Evolutionary conservation across 371 early-diverging fungal genomes (phyloP), one percentile per base, ranked within the genome.

Genomic region (Actinomucor elegans): DNA sequence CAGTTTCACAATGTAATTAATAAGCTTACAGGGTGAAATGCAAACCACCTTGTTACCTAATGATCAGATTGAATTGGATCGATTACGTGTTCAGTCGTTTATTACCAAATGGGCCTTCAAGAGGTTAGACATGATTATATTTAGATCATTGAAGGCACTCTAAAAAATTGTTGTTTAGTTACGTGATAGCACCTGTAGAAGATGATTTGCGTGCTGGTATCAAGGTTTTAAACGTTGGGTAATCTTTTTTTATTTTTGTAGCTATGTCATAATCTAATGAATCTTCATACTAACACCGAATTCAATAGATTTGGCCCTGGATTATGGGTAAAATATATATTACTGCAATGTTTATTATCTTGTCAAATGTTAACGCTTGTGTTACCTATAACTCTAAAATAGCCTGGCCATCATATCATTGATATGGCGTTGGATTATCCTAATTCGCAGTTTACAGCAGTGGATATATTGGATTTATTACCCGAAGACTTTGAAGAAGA

Each of bases 21-120:
- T n/a, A n/a, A n/a, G n/a, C n/a, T n/a, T 38, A 21, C 15, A 52
- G 52, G 43, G 23, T 32, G 53, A 26, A 5, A n/a, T 54, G 20
- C 24, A 37, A 23, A 54, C 27, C 5, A 26, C 34, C 14, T 14
- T 58, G 9, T 41, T 60, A 15, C 69, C 69, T 5, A 65, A 61
- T n/a, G 69, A 69, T 51, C 59, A 61, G 21, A 15, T 48, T 17
- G 69, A 69, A 29, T 40, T 65, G 21, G 69, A 69, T 35, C 42
- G 69, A 45, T 20, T 50, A 10, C 48, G 65, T 28, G 69, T 69
- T 2, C 43, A 62, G 18, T 27, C 55, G 8, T 69, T 56, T 46
- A 59, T 69, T 8, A 36, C 65, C 20, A 48, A 63, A 4, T 69
- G 69, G 69, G 57, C 52, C 18, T 65, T 69, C 48, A 55, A 57